Conservation (phyloP, 352 stramenopile genomes). For the Pythium plurisporium region DNA sequence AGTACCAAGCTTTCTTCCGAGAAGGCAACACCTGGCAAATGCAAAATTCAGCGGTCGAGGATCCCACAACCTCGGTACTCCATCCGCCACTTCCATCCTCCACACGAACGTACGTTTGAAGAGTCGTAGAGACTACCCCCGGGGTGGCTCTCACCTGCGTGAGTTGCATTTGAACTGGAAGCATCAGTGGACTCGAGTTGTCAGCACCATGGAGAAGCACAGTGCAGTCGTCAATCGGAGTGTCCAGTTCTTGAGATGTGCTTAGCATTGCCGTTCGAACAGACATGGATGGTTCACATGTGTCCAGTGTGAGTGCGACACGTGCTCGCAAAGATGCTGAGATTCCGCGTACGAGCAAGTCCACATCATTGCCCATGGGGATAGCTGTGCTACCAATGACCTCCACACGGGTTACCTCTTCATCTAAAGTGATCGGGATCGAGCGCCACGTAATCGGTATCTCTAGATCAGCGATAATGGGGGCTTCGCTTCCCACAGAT, state of each 20-base stretch:
- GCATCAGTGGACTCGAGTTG: neutral
- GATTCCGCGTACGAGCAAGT: neutral
- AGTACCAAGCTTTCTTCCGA: constrained; percentile 7
- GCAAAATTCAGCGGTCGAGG: constrained; percentile 5
- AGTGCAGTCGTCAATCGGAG: constrained; percentile 7
- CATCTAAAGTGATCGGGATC: neutral
- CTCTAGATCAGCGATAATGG: constrained; percentile 9
- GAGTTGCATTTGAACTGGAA: constrained; percentile 22
- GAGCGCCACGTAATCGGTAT: constrained; percentile 22
- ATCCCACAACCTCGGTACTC: neutral
- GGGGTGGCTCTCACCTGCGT: neutral
- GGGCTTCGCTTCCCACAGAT: neutral
- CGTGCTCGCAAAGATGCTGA: neutral
- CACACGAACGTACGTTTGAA: neutral
- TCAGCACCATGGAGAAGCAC: constrained; percentile 17
- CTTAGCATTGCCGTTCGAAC: neutral
- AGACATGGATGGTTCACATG: constrained; percentile 1
- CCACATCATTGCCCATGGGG: neutral
- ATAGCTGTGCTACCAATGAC: constrained; percentile 3
- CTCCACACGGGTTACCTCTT: neutral
- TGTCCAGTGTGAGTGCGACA: constrained; percentile 2
- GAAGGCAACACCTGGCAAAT: constrained; percentile 13
- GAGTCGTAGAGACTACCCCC: neutral
- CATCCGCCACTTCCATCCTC: neutral
- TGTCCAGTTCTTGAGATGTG: neutral